A percentile compares a stretch with the other conserved stretches of the same genome.
Conservation (phyloP, 2,329 filamentous ascomycete species). For the Arthrobotrys conoides region DNA sequence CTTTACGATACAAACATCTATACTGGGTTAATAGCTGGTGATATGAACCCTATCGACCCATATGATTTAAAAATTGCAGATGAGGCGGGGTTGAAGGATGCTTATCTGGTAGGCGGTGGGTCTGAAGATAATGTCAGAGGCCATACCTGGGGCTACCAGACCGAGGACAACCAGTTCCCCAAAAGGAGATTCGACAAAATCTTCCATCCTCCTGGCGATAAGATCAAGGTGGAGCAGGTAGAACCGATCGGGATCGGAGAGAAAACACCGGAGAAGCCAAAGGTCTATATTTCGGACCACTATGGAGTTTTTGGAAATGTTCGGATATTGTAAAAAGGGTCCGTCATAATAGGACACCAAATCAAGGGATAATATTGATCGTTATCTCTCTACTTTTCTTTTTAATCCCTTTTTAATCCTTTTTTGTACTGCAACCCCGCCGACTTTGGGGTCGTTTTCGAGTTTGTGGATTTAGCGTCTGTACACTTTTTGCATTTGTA, state of each 20-base stretch:
- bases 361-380: background rate
- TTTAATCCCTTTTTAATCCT: background rate
- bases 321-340: conserved; percentile 31
- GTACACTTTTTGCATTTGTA: conserved; percentile 4
- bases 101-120: conserved; percentile 71
- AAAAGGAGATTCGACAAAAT: conserved; percentile 54
- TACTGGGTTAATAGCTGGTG: conserved; percentile 71
- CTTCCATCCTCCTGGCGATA: conserved; percentile 45
- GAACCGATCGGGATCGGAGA: conserved; percentile 46
- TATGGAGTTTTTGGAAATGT: conserved; percentile 53
- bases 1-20: conserved; percentile 67
- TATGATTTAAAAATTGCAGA: conserved; percentile 71
- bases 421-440: background rate
- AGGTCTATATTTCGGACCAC: conserved; percentile 55
- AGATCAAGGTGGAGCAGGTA: conserved; percentile 50
- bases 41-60: conserved; percentile 74
- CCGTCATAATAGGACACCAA: background rate
- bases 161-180: conserved; percentile 38
- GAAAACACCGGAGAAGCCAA: conserved; percentile 44
- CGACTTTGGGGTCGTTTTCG: conserved; percentile 1
- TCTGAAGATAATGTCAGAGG: conserved; percentile 71
- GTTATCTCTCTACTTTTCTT: background rate
- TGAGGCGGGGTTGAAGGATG: conserved; percentile 71
- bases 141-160: conserved; percentile 74
- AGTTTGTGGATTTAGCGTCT: conserved; percentile 26